A percentile compares a stretch with the other conserved stretches of the same genome.
Evolutionary conservation across 768 basidiomycete genomes (phyloP).

Genomic region (Lentinula sp.): DNA sequence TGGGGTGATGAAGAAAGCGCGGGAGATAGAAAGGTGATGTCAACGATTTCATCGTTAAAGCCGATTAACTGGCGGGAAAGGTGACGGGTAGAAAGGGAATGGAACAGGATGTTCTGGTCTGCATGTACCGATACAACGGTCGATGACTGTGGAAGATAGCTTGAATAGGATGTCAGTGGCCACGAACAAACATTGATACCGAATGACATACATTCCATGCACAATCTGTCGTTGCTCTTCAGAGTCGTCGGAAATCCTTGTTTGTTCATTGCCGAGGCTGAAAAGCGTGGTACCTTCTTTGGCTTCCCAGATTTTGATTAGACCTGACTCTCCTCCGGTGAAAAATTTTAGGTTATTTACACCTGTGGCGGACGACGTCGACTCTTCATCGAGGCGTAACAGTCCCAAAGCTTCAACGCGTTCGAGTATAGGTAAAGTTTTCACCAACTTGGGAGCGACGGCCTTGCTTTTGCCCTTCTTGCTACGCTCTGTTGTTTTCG

Average conservation of each 20-base stretch:
- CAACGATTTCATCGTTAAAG: conserved; percentile 97
- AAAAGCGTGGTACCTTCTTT: conserved; percentile 56
- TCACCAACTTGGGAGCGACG: conserved; percentile 53
- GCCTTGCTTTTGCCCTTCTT: conserved; percentile 43
- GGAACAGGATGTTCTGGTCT: conserved; percentile 95
- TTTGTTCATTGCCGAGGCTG: conserved; percentile 46
- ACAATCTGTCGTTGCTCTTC: conserved; percentile 85
- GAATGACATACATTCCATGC: conserved; percentile 65
- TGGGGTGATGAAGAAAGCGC: conserved; percentile 14
- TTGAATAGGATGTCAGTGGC: conserved; percentile 24
- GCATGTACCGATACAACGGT: conserved; percentile 82
- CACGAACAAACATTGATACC: background rate
- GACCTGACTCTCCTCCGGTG: conserved; percentile 89
- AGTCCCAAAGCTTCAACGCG: conserved; percentile 85
- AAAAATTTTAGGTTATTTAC: conserved; percentile 57
- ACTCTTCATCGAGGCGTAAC: conserved; percentile 43
- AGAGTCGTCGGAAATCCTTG: conserved; percentile 40
- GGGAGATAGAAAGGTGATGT: conserved; percentile 68
- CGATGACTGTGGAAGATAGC: conserved; percentile 61
- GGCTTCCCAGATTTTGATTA: conserved; percentile 82
- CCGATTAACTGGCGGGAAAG: conserved; percentile 83
- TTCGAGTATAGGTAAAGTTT: conserved; percentile 80
- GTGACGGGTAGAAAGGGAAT: conserved; percentile 63
- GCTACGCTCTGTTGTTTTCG: conserved; percentile 11
- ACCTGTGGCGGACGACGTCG: conserved; percentile 34